Evolutionary conservation across 352 stramenopile genomes (phyloP).

Genomic region (Phytopythium helicoides): DNA sequence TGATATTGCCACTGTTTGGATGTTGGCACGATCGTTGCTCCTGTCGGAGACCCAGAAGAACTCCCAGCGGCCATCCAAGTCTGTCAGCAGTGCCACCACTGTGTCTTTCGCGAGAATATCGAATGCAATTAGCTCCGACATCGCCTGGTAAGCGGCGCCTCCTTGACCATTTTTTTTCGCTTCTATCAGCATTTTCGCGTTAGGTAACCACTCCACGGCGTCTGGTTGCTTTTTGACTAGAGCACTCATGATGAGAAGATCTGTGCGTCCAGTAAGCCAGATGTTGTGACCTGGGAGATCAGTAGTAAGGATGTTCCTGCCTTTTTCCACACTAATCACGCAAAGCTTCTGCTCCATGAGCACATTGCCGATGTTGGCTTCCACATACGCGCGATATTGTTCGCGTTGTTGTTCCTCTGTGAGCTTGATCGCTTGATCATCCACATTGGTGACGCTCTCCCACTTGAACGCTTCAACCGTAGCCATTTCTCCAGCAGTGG

Average conservation of each 20-base stretch:
- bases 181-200: slow-evolving; percentile 47
- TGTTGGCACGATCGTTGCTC: slow-evolving; percentile 13
- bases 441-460: neutral
- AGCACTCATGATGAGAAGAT: slow-evolving; percentile 43
- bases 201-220: slow-evolving; percentile 24
- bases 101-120: slow-evolving; percentile 30
- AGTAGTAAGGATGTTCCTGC: slow-evolving; percentile 26
- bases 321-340: slow-evolving; percentile 30
- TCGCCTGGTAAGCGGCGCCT: slow-evolving; percentile 23
- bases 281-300: slow-evolving; percentile 17
- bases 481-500: neutral
- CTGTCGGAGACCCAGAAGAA: slow-evolving; percentile 46
- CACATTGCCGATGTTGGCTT: slow-evolving; percentile 32
- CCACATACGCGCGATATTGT: slow-evolving; percentile 29
- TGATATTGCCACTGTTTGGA: slow-evolving; percentile 19
- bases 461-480: neutral
- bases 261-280: slow-evolving; percentile 30
- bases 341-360: slow-evolving; percentile 31
- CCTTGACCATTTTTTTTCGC: slow-evolving; percentile 31
- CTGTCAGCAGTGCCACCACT: slow-evolving; percentile 44
- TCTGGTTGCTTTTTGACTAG: slow-evolving; percentile 7
- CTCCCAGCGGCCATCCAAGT: slow-evolving; percentile 30
- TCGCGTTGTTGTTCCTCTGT: slow-evolving; percentile 9
- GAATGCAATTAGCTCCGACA: slow-evolving; percentile 43
- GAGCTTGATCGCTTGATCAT: neutral